phyloP scores from a whole-genome alignment of 306 rosid genomes.

The Corylus avellana region DNA sequence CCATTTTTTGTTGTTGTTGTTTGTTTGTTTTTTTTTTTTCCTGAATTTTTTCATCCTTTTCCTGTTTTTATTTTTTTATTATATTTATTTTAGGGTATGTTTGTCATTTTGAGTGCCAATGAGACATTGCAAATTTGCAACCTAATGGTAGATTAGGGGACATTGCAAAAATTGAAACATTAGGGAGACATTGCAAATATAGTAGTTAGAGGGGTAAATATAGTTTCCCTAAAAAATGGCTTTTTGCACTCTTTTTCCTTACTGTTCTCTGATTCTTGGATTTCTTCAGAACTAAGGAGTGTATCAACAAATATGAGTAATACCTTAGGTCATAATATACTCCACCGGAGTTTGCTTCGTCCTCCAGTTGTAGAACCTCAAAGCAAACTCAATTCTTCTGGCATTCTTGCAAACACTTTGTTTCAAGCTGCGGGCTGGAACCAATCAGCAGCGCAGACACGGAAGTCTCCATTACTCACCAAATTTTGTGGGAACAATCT shows the following conservation, averaged over 20 bases:
- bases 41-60: too few relatives aligned
- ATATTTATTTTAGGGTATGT: too few relatives aligned
- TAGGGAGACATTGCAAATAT: too few relatives aligned
- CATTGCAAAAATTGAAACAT: too few relatives aligned
- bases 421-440: slow-evolving; percentile 43
- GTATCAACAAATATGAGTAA: slow-evolving; percentile 61
- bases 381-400: slow-evolving; percentile 61
- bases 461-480: slow-evolving; percentile 44
- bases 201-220: too few relatives aligned
- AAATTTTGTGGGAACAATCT: slow-evolving; percentile 59
- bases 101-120: too few relatives aligned
- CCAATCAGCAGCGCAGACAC: slow-evolving; percentile 44
- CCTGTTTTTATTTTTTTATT: too few relatives aligned
- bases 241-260: not conserved
- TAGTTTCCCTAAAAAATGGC: not conserved
- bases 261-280: slow-evolving; percentile 17
- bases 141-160: too few relatives aligned
- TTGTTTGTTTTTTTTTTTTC: too few relatives aligned
- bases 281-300: slow-evolving; percentile 47
- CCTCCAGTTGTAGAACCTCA: slow-evolving; percentile 48
- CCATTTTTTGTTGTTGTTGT: too few relatives aligned
- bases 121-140: too few relatives aligned
- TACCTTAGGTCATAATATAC: slow-evolving; percentile 56
- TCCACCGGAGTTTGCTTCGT: slow-evolving; percentile 61
- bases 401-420: slow-evolving; percentile 49